Conservation (phyloP, 306 rosid genomes). For the Hippophae gyantsensis region DNA sequence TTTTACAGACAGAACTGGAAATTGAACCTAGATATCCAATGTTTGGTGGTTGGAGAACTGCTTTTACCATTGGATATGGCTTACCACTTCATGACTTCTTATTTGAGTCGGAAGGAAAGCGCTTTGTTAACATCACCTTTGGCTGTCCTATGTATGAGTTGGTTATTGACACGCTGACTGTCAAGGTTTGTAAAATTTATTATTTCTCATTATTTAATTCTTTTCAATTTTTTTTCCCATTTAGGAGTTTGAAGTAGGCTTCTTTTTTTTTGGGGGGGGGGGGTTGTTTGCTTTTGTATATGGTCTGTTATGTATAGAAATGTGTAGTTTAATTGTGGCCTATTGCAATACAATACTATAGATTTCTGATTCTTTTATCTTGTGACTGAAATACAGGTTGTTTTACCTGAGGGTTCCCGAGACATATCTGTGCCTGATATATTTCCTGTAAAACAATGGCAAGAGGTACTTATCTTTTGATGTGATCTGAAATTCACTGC, state of each 20-base stretch:
- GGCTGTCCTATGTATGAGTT: conserved; percentile 77
- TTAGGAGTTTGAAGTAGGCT: neutral
- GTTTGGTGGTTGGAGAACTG: conserved; percentile 95
- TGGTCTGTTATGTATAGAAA: neutral
- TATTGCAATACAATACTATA: neutral
- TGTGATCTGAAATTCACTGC: neutral
- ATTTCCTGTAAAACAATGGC: conserved; percentile 59
- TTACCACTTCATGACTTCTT: conserved; percentile 85
- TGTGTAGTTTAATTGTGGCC: too few relatives aligned
- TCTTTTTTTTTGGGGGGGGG: neutral
- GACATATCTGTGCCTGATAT: conserved; percentile 66
- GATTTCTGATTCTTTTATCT: conserved; percentile 2
- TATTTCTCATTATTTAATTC: conserved; percentile 6
- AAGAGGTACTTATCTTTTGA: conserved; percentile 42
- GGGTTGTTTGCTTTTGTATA: neutral
- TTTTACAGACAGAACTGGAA: conserved; percentile 63
- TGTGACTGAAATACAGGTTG: conserved; percentile 61
- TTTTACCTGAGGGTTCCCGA: conserved; percentile 89
- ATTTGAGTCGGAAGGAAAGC: conserved; percentile 64
- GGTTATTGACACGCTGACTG: conserved; percentile 61
- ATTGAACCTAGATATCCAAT: conserved; percentile 93
- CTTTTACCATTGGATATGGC: conserved; percentile 88
- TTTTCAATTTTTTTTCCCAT: neutral
- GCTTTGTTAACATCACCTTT: conserved; percentile 63
- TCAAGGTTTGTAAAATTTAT: conserved; percentile 47